These are phyloP conservation scores for Penicillium crystallinum DNA, from an alignment of 495 filamentous ascomycete species.

Conservation along the genomic window DNA sequence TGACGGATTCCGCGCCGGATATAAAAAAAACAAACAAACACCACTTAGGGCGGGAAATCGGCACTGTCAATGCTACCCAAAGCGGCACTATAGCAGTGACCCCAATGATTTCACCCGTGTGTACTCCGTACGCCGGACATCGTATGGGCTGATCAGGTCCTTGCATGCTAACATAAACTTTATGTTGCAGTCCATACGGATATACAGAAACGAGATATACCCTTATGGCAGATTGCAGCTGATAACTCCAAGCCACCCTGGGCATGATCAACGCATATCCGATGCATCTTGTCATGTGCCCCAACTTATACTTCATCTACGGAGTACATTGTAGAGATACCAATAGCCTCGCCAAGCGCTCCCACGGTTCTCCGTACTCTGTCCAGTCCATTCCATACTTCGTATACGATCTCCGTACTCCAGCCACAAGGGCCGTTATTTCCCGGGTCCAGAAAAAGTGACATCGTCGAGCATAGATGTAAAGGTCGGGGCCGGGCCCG, in stretches of 20 bases:
- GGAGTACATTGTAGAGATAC: background rate
- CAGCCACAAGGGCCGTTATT: background rate
- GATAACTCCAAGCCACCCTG: background rate
- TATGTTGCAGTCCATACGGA: too few relatives aligned
- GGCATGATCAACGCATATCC: background rate
- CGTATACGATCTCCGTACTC: background rate
- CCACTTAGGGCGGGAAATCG: background rate
- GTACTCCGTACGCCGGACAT: too few relatives aligned
- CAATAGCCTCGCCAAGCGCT: background rate
- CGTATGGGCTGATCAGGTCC: too few relatives aligned
- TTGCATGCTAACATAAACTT: too few relatives aligned
- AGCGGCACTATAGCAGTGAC: too few relatives aligned
- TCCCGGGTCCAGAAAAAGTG: background rate
- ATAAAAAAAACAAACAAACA: background rate
- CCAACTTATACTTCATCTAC: too few relatives aligned
- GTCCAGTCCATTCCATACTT: too few relatives aligned
- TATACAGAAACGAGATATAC: background rate
- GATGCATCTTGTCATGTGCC: constrained; percentile 5
- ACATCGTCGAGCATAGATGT: background rate
- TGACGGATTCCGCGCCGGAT: background rate
- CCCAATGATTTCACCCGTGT: too few relatives aligned
- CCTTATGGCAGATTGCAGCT: background rate
- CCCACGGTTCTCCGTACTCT: background rate
- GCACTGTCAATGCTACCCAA: background rate
- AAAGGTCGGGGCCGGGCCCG: constrained; percentile 7